These are phyloP conservation scores for Ogataea sp. DNA, from an alignment of 805 yeast species.

Conservation along the genomic window DNA sequence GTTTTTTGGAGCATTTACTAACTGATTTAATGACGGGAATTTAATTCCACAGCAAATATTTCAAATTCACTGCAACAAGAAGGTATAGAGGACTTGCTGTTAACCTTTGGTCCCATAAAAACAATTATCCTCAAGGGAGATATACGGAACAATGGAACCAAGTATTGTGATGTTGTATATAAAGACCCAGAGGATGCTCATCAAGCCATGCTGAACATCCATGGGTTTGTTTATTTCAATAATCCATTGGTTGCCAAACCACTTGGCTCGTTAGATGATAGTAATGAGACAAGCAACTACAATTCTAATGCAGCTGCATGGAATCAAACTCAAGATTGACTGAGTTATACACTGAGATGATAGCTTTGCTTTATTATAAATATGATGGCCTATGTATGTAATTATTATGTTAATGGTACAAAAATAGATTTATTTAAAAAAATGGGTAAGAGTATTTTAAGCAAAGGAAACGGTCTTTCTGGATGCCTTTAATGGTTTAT, in stretches of 20 bases:
- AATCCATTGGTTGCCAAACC: slow-evolving; percentile 5
- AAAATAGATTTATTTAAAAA: too few relatives aligned
- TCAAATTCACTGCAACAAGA: slow-evolving; percentile 6
- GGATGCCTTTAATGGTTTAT: slow-evolving; percentile 19
- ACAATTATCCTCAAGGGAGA: slow-evolving; percentile 3
- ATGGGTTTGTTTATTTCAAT: slow-evolving; percentile 13
- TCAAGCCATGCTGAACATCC: slow-evolving; percentile 13
- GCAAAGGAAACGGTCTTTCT: slow-evolving; percentile 45
- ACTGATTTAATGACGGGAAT: too few relatives aligned
- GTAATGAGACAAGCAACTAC: not conserved
- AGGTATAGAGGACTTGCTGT: slow-evolving; percentile 8
- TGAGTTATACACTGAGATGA: too few relatives aligned
- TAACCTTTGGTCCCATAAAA: slow-evolving; percentile 12
- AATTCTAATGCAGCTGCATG: slow-evolving; percentile 1
- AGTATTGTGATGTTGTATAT: slow-evolving; percentile 7
- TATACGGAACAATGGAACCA: slow-evolving; percentile 1
- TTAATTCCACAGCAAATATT: slow-evolving; percentile 7
- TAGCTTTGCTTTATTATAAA: too few relatives aligned
- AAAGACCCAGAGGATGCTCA: slow-evolving; percentile 10
- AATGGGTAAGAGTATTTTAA: too few relatives aligned
- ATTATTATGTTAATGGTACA: not conserved
- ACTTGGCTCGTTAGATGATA: too few relatives aligned
- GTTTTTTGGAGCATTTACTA: not conserved
- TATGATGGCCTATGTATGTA: too few relatives aligned
- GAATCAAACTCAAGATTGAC: slow-evolving; percentile 1